Base-by-base conservation (phyloP, 805 yeast species). In the Pichia manshurica region DNA sequence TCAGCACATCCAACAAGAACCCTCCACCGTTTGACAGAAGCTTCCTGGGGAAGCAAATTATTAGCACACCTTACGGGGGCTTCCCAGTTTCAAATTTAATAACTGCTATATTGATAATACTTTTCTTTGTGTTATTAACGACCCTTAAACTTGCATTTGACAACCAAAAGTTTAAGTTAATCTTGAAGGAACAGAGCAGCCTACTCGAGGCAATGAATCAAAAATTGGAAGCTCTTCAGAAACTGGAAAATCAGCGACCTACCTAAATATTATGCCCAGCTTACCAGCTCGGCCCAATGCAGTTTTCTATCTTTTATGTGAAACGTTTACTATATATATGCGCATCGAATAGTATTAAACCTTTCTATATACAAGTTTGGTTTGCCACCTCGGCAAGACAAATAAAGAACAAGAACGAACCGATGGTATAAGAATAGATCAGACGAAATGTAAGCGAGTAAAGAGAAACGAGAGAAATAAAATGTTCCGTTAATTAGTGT, bases 271-370 rank as follows among this genome's bases (percentile, higher is more conserved):
- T n/a, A n/a, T n/a, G n/a, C n/a, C n/a, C n/a, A n/a, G n/a, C n/a
- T n/a, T n/a, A n/a, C n/a, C n/a, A n/a, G n/a, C n/a, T n/a, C n/a
- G n/a, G n/a, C n/a, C n/a, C n/a, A n/a, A n/a, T n/a, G n/a, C n/a
- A n/a, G n/a, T n/a, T n/a, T n/a, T n/a, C n/a, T n/a, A n/a, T n/a
- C n/a, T n/a, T n/a, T n/a, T n/a, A n/a, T n/a, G n/a, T n/a, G n/a
- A n/a, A n/a, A n/a, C n/a, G n/a, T n/a, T n/a, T n/a, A n/a, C n/a
- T 20, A 17, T 37, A 37, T 37, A 37, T 20, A 37, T 37, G 39
- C 32, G 37, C 20, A 31, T 25, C n/a, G n/a, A 39, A 20, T 5
- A 33, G 28, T 12, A 22, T 19, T 20, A 31, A 33, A 19, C 13
- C 16, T 12, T 25, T 4, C n/a, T 39, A 25, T 34, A 34, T 34